Evolutionary conservation across 768 basidiomycete species (phyloP), one percentile per base, ranked within the genome.

Genomic region (Trametes punicea): DNA sequence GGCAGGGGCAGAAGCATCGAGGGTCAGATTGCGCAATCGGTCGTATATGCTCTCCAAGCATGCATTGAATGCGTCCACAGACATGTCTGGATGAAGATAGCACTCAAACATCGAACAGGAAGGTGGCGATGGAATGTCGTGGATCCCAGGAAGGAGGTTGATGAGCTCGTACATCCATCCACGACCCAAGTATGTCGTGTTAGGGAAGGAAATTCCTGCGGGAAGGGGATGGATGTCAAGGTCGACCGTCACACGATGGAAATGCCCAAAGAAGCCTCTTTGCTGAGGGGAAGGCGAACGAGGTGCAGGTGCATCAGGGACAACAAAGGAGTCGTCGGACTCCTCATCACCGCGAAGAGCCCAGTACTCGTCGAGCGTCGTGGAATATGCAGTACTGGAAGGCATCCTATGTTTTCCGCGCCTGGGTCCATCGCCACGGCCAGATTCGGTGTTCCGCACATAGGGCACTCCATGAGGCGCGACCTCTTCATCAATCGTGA

Each of bases 121-220:
- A 1, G 60, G 61, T 2, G 78, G 77, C 10, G 66, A 49, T 11
- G 64, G 56, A 9, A 62, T 49, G 23, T 72, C 67, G 4, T 61
- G 55, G 6, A 57, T 53, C 27, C 69, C 64, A 20, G 69, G 66
- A 18, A 77, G 57, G 47, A 76, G 47, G n/a, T 73, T 64, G 45
- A 84, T 56, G 15, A 91, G 75, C 21, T 86, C 81, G 53, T 76
- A 67, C 16, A 93, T 78, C 64, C 77, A 74, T 0, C 88, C 87
- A 55, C 74, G 82, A 7, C 77, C 79, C 40, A 85, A 75, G 59
- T 83, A 87, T 6, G 84, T 81, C 8, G 74, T 70, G 2, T 70
- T 34, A 1, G 64, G 66, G 60, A 92, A 85, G 31, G 75, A 74
- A 31, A 80, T 69, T 3, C 83, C 85, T 3, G 79, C 73, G 21